Evolutionary conservation across 495 filamentous ascomycete species (phyloP).

Genomic region (Elaphomyces granulatus): DNA sequence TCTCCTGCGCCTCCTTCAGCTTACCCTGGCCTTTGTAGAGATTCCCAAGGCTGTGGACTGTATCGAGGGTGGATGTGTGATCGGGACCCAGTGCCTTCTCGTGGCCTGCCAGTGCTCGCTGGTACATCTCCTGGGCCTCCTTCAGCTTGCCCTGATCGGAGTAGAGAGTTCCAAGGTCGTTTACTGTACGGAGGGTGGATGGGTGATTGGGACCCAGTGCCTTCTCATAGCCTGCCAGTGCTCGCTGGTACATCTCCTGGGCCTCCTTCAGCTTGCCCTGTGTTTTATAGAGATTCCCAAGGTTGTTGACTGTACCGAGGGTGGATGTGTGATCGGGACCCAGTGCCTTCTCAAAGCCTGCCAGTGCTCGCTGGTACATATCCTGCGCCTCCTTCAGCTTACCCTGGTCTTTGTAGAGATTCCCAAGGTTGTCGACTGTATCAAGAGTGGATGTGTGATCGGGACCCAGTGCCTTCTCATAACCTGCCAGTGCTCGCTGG

Average conservation of each 20-base stretch:
- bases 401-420: conserved; percentile 21
- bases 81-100: conserved; percentile 23
- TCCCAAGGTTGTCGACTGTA: conserved; percentile 22
- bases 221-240: conserved; percentile 20
- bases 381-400: conserved; percentile 26
- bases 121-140: conserved; percentile 25
- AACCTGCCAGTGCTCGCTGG: conserved; percentile 15
- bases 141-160: conserved; percentile 17
- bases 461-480: conserved; percentile 19
- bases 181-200: conserved; percentile 22
- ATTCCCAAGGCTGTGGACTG: conserved; percentile 20
- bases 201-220: conserved; percentile 20
- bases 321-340: conserved; percentile 23
- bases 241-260: conserved; percentile 22
- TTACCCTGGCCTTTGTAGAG: conserved; percentile 25
- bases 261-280: conserved; percentile 27
- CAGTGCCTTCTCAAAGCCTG: conserved; percentile 20
- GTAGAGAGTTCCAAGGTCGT: conserved; percentile 21
- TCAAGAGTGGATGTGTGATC: conserved; percentile 20
- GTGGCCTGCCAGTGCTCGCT: conserved; percentile 14
- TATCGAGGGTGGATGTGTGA: conserved; percentile 18
- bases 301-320: conserved; percentile 19
- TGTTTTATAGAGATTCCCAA: conserved; percentile 17
- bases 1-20: conserved; percentile 23
- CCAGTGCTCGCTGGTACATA: conserved; percentile 20